Evolutionary conservation across 1,284 basidiomycete species (phyloP), one percentile per base, ranked within the genome.

Genomic region (Malassezia restricta): DNA sequence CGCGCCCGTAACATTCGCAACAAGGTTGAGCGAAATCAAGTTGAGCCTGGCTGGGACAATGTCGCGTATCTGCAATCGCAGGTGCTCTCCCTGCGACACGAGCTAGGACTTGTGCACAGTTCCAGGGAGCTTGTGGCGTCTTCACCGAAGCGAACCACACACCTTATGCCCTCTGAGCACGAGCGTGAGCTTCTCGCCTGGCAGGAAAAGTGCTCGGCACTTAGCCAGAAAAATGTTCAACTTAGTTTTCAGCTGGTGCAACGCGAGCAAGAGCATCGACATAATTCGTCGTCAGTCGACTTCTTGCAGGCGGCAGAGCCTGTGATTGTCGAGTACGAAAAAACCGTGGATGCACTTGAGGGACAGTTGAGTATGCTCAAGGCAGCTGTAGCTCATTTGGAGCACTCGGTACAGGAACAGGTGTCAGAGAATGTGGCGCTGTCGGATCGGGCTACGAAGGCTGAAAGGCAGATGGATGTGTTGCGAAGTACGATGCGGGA

Each of bases 1-100:
- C 85, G 94, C 28, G 94, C 92, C 1, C 79, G 91, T 61, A 94
- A 94, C 71, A 98, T 99, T 78, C 92, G 92, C 77, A 99, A 98
- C 70, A 79, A 83, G 44, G 90, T 87, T 2, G 82, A 87, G 50
- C 80, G 92, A 56, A 94, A 91, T 73, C 87, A 92, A 75, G 84
- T 84, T 64, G 94, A 98, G 75, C 87, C 89, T 46, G 94, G 92
- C 4, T 99, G 92, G 92, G 91, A 96, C 61, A 92, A 98, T 73
- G 78, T 98, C 4, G 91, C 95, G 68, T 91, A 94, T 82, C 77
- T 98, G 42, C 94, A 96, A 75, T 58, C 57, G 8, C 63, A 64
- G 35, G 70, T 71, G 7, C 53, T 62, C 35, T 63, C 64, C 57
- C 77, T 98, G 43, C 81, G 94, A 43, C 88, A 84, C 74, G 90